phyloP scores from a whole-genome alignment of 345 rosid genomes.

The Gossypium bickii region DNA sequence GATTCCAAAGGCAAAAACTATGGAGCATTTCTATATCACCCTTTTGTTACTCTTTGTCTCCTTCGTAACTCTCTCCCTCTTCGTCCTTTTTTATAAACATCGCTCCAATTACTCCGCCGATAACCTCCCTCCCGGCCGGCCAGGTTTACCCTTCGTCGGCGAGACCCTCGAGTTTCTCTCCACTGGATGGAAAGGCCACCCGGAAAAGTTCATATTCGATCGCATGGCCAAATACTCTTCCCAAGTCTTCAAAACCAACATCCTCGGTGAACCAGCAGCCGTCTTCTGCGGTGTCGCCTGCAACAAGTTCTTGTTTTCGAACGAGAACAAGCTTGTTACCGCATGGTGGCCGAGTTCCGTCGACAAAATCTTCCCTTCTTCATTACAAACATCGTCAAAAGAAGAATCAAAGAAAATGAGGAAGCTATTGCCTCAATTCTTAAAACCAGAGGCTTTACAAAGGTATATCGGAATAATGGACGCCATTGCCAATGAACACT shows the following conservation, averaged over 20 bases:
- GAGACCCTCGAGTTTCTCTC: constrained; percentile 35
- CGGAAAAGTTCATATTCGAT: constrained; percentile 34
- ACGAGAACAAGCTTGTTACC: constrained; percentile 36
- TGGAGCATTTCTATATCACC: constrained; percentile 1
- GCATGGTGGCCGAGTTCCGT: constrained; percentile 47
- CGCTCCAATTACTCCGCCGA: constrained; percentile 8
- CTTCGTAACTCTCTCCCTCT: constrained; percentile 4
- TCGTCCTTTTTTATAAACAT: constrained; percentile 17
- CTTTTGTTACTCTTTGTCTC: constrained; percentile 5
- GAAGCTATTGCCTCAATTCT: constrained; percentile 27
- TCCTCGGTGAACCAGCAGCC: constrained; percentile 26
- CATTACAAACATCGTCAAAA: constrained; percentile 24
- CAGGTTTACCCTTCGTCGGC: constrained; percentile 32
- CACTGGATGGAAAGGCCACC: constrained; percentile 33
- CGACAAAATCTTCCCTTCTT: constrained; percentile 37
- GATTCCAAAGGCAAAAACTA: not conserved
- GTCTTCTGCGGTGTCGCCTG: constrained; percentile 36
- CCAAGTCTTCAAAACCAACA: constrained; percentile 30
- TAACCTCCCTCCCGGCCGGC: constrained; percentile 39
- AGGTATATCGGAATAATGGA: constrained; percentile 33
- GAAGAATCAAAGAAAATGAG: constrained; percentile 35
- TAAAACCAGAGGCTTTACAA: constrained; percentile 39
- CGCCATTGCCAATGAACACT: constrained; percentile 26
- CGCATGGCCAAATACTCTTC: constrained; percentile 28
- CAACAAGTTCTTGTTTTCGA: constrained; percentile 40